phyloP scores from a whole-genome alignment of 306 rosid genomes.

The Mimosa pudica region DNA sequence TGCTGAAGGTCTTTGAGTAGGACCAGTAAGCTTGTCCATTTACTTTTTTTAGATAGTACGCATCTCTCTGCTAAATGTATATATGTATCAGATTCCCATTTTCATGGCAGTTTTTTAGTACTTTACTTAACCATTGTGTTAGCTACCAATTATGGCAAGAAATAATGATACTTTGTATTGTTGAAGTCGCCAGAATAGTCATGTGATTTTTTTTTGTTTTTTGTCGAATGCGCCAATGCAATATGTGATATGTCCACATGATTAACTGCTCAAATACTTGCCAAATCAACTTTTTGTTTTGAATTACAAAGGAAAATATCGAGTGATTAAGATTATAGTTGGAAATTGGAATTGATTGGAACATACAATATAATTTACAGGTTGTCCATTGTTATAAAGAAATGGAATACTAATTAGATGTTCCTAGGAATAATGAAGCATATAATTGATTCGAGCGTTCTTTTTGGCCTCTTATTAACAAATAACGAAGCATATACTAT shows the following conservation, averaged over 20 bases:
- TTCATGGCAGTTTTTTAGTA: constrained; percentile 12
- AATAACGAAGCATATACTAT: too few relatives aligned
- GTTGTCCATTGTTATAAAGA: too few relatives aligned
- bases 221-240: neutral
- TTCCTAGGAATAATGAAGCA: too few relatives aligned
- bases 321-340: too few relatives aligned
- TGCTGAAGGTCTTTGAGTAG: constrained; percentile 32
- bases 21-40: constrained; percentile 13
- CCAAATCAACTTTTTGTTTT: neutral
- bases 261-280: neutral
- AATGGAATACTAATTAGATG: too few relatives aligned
- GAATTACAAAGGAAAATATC: neutral
- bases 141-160: constrained; percentile 5
- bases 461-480: too few relatives aligned
- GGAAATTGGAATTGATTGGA: too few relatives aligned
- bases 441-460: too few relatives aligned
- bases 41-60: constrained; percentile 16
- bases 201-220: neutral
- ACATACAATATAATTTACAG: too few relatives aligned
- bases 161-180: neutral
- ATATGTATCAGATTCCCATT: constrained; percentile 23
- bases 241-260: neutral
- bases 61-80: constrained; percentile 30
- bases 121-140: constrained; percentile 21
- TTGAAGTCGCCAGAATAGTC: neutral